These are phyloP conservation scores for Vanderwaltozyma tropicalis DNA, from an alignment of 805 yeast species.

Conservation along the genomic window DNA sequence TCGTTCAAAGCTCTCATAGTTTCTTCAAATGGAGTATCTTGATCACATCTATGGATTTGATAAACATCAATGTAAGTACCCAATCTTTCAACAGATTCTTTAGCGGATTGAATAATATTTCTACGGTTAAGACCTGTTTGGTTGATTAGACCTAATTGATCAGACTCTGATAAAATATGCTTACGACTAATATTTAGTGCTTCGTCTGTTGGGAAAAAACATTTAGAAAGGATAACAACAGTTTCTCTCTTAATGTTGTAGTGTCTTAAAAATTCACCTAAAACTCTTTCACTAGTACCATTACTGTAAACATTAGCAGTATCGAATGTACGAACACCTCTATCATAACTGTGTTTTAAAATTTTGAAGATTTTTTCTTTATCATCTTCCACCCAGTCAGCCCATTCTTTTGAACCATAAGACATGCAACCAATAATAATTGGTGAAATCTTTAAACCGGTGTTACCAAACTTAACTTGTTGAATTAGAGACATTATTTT, in stretches of 20 bases:
- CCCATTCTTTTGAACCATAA: slow-evolving; percentile 36
- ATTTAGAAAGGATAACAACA: slow-evolving; percentile 45
- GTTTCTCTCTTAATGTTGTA: slow-evolving; percentile 43
- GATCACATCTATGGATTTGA: slow-evolving; percentile 48
- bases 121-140: slow-evolving; percentile 34
- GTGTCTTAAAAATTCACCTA: slow-evolving; percentile 44
- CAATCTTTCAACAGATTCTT: slow-evolving; percentile 33
- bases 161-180: not conserved
- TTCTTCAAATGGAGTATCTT: slow-evolving; percentile 37
- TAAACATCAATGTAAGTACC: slow-evolving; percentile 42
- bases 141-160: slow-evolving; percentile 14
- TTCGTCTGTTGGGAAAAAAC: slow-evolving; percentile 27
- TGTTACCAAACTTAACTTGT: slow-evolving; percentile 29
- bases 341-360: slow-evolving; percentile 38
- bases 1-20: slow-evolving; percentile 44
- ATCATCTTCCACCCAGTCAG: slow-evolving; percentile 37
- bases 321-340: slow-evolving; percentile 38
- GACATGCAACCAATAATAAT: slow-evolving; percentile 48
- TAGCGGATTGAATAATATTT: slow-evolving; percentile 37
- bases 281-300: slow-evolving; percentile 38
- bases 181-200: not conserved
- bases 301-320: slow-evolving; percentile 42
- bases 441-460: slow-evolving; percentile 41
- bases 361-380: slow-evolving; percentile 36
- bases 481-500: slow-evolving; percentile 2